Evolutionary conservation across 2,329 filamentous ascomycete genomes (phyloP), one percentile per base, ranked within the genome.

Genomic region (Fusarium incarnatum): DNA sequence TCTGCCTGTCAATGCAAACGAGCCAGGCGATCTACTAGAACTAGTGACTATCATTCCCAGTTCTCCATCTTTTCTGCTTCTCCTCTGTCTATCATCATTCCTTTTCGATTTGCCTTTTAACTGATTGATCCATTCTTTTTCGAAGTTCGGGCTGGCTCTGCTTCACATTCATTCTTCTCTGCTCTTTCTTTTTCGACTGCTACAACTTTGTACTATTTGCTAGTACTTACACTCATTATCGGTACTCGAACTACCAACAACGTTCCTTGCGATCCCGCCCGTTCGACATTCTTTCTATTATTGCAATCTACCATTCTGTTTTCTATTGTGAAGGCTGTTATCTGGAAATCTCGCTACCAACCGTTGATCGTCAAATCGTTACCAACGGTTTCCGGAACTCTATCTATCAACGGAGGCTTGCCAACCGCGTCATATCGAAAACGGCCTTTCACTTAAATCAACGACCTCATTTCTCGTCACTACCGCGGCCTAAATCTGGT

Each of bases 101-200:
- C 69, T 71, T 68, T 69, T 62, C 27, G 49, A 58, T 66, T 66
- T 34, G 34, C 34, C 63, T 58, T 57, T 60, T 64, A 58, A 66
- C 57, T 27, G 44, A 37, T 60, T 52, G 32, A 56, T 62, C 47
- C 55, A 64, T 71, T 53, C 68, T 74, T 61, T 64, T 68, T 48
- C 49, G 60, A 55, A 62, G 67, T 54, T 66, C 55, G 71, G 71
- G 73, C 73, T 71, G 67, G 71, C 71, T 74, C 52, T 67, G 52
- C 67, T 62, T 68, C 68, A 62, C 72, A 47, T 50, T 67, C 69
- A 55, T 58, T 65, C 57, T 52, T 57, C 62, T 61, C 56, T 37
- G 59, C 64, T 55, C 42, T 60, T 52, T 62, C 41, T 37, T 58
- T 64, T 45, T 48, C 34, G 41, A 27, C 10, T 60, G 56, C 55